Conservation (phyloP, 805 yeast genomes). For the Monosporozyma aquatica region DNA sequence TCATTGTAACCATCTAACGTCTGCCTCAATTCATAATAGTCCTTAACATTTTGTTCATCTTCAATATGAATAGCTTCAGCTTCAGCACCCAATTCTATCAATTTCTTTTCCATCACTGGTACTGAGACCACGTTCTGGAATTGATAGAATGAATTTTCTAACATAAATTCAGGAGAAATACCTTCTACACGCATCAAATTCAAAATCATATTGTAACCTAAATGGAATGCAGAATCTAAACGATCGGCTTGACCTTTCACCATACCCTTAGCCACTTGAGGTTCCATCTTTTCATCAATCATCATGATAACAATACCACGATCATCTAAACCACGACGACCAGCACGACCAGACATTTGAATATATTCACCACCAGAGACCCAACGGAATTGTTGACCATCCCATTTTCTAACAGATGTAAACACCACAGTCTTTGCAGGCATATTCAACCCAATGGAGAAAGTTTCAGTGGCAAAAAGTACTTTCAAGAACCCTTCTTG, state of each 20-base stretch:
- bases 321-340: slow-evolving; percentile 98
- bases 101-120: slow-evolving; percentile 67
- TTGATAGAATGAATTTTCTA: slow-evolving; percentile 88
- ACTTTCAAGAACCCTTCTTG: slow-evolving; percentile 95
- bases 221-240: slow-evolving; percentile 92
- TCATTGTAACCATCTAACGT: slow-evolving; percentile 62
- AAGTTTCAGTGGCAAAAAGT: slow-evolving; percentile 94
- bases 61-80: slow-evolving; percentile 48
- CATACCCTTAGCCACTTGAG: slow-evolving; percentile 98
- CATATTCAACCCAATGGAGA: slow-evolving; percentile 96
- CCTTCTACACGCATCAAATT: slow-evolving; percentile 97
- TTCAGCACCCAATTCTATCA: slow-evolving; percentile 44
- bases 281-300: slow-evolving; percentile 99
- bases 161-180: slow-evolving; percentile 94
- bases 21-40: slow-evolving; percentile 71
- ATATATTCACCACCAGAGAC: slow-evolving; percentile 99
- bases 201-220: slow-evolving; percentile 94
- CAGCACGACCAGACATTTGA: slow-evolving; percentile 99
- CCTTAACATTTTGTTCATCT: slow-evolving; percentile 65
- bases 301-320: slow-evolving; percentile 98
- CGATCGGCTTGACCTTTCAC: slow-evolving; percentile 98
- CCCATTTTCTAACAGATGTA: slow-evolving; percentile 97
- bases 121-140: slow-evolving; percentile 90
- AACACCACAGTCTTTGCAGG: slow-evolving; percentile 99
- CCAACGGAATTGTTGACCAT: slow-evolving; percentile 96